Evolutionary conservation across 2,329 filamentous ascomycete genomes (phyloP).

Genomic region (Trichothecium sympodiale): DNA sequence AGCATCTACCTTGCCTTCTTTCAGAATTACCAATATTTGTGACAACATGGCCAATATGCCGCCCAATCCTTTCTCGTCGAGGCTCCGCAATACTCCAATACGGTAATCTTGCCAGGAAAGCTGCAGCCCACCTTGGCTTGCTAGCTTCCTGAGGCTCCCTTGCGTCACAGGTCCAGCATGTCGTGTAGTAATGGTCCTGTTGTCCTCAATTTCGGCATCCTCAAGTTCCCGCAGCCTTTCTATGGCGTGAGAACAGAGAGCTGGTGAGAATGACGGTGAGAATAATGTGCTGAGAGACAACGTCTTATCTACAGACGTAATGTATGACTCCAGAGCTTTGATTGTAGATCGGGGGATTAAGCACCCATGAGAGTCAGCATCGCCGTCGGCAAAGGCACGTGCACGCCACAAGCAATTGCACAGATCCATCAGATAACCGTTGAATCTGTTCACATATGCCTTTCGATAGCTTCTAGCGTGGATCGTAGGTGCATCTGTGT

Average conservation of each 20-base stretch:
- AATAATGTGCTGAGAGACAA: slow-evolving; percentile 39
- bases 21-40: no score
- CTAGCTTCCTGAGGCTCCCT: slow-evolving; percentile 50
- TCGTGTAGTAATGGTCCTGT: slow-evolving; percentile 29
- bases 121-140: slow-evolving; percentile 51
- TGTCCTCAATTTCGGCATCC: slow-evolving; percentile 35
- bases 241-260: slow-evolving; percentile 44
- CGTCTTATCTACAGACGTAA: slow-evolving; percentile 33
- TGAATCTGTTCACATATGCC: slow-evolving; percentile 58
- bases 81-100: slow-evolving; percentile 56
- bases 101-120: slow-evolving; percentile 67
- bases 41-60: slow-evolving; percentile 45
- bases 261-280: slow-evolving; percentile 47
- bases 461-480: slow-evolving; percentile 38
- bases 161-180: slow-evolving; percentile 63
- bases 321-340: slow-evolving; percentile 33
- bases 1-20: slow-evolving; percentile 11
- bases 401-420: slow-evolving; percentile 76
- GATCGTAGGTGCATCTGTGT: slow-evolving; percentile 15
- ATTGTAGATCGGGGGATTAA: slow-evolving; percentile 34
- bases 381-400: slow-evolving; percentile 54
- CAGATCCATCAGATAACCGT: slow-evolving; percentile 76
- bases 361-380: slow-evolving; percentile 51
- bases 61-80: slow-evolving; percentile 51
- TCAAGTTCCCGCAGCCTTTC: slow-evolving; percentile 44